These are phyloP conservation scores for Pseudotsuga menziesii DNA, from an alignment of 75 land plant species.

Conservation along the genomic window DNA sequence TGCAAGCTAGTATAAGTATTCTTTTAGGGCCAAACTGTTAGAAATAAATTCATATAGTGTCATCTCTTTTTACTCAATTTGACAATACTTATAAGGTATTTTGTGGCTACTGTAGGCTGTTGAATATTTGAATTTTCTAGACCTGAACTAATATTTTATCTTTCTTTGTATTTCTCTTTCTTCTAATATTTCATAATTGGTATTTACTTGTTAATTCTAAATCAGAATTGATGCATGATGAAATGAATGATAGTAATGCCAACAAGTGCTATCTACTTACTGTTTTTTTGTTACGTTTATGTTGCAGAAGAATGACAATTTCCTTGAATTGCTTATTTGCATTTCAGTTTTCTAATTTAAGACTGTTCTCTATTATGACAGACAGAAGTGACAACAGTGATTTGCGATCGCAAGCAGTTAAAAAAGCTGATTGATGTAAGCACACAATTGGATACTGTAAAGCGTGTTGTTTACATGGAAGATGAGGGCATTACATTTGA, in stretches of 20 bases:
- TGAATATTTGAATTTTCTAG: background rate
- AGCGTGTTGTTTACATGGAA: slow-evolving; percentile 69
- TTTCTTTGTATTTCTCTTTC: background rate
- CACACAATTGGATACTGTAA: slow-evolving; percentile 78
- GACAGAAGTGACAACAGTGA: slow-evolving; percentile 97
- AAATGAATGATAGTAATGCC: background rate
- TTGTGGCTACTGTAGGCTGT: background rate
- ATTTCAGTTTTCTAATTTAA: background rate
- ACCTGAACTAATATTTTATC: background rate
- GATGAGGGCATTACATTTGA: slow-evolving; percentile 32
- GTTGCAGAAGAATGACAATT: background rate
- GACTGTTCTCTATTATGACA: slow-evolving; percentile 15
- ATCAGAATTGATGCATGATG: background rate
- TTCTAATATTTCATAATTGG: background rate
- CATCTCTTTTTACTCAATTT: background rate
- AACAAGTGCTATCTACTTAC: background rate
- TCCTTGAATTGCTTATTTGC: background rate
- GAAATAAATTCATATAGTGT: background rate
- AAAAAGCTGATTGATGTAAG: slow-evolving; percentile 68
- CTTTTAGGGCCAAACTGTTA: background rate
- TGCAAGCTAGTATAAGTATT: background rate
- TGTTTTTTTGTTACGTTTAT: background rate
- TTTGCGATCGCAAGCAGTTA: slow-evolving; percentile 91
- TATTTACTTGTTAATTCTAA: background rate
- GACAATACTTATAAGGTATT: background rate